These are phyloP conservation scores for Euphorbia corollata DNA, from an alignment of 441 rosid genomes.

Conservation along the genomic window DNA sequence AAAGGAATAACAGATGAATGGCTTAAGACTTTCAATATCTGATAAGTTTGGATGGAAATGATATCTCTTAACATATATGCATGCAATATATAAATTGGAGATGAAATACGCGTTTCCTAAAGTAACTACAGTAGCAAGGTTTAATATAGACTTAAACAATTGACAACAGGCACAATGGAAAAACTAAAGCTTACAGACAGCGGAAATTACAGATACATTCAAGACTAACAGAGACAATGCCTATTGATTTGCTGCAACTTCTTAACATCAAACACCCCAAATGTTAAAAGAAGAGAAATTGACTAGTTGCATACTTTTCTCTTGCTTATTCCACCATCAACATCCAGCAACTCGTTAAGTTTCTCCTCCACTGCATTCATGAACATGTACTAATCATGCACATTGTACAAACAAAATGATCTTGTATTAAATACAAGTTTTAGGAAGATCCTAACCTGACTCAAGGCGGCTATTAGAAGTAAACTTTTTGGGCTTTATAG, in stretches of 20 bases:
- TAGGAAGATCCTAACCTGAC: constrained; percentile 49
- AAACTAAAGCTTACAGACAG: background rate
- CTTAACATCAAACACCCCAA: background rate
- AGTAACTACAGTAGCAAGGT: constrained; percentile 1
- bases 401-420: background rate
- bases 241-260: background rate
- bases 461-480: constrained; percentile 55
- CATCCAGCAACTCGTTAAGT: constrained; percentile 91
- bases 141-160: constrained; percentile 1
- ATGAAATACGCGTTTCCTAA: background rate
- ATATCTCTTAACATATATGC: background rate
- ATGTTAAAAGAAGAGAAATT: background rate
- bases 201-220: no score
- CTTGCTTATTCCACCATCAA: constrained; percentile 88
- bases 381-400: constrained; percentile 17
- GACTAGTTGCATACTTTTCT: constrained; percentile 57
- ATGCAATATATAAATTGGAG: constrained; percentile 4
- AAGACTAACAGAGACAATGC: background rate
- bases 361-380: constrained; percentile 81
- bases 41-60: background rate
- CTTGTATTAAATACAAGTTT: background rate
- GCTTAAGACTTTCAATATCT: background rate
- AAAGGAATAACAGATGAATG: background rate
- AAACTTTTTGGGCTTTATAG: constrained; percentile 53
- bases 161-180: background rate